Percentiles rank a stretch among this genome's conserved stretches.
These are phyloP conservation scores for Orobanche coerulescens DNA, from an alignment of 257 asterid species.

Conservation along the genomic window DNA sequence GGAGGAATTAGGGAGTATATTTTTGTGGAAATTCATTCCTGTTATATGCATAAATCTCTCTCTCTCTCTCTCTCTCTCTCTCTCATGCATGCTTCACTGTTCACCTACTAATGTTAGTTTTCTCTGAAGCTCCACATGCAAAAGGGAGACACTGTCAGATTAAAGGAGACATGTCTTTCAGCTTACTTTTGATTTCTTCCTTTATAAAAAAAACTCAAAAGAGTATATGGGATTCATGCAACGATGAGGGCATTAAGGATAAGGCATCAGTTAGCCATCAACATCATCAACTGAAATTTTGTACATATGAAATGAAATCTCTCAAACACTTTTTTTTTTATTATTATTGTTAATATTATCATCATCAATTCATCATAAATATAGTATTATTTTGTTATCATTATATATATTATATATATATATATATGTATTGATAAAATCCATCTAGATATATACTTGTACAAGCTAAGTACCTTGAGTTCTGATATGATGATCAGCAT, in stretches of 20 bases:
- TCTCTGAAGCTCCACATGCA: too few relatives aligned
- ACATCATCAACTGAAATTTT: constrained; percentile 30
- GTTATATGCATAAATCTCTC: too few relatives aligned
- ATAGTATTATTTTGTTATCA: constrained; percentile 6
- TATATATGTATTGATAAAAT: too few relatives aligned
- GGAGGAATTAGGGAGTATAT: too few relatives aligned
- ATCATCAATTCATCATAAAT: not conserved
- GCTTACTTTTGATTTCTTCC: constrained; percentile 11
- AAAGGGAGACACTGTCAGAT: too few relatives aligned
- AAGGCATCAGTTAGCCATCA: constrained; percentile 44
- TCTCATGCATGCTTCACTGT: too few relatives aligned
- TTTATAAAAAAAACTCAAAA: not conserved
- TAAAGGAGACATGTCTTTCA: too few relatives aligned
- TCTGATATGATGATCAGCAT: constrained; percentile 15
- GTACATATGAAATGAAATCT: not conserved
- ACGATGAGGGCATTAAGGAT: constrained; percentile 25
- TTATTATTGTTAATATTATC: not conserved
- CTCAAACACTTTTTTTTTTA: not conserved
- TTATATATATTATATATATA: constrained; percentile 43
- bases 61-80: too few relatives aligned
- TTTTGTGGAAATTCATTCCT: too few relatives aligned
- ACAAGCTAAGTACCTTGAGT: constrained; percentile 25
- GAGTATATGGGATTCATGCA: constrained; percentile 22
- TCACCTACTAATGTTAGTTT: too few relatives aligned
- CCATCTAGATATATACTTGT: constrained; percentile 18